Conservation (phyloP, 164 flowering plant species). For the Chloranthus sessilifolius region DNA sequence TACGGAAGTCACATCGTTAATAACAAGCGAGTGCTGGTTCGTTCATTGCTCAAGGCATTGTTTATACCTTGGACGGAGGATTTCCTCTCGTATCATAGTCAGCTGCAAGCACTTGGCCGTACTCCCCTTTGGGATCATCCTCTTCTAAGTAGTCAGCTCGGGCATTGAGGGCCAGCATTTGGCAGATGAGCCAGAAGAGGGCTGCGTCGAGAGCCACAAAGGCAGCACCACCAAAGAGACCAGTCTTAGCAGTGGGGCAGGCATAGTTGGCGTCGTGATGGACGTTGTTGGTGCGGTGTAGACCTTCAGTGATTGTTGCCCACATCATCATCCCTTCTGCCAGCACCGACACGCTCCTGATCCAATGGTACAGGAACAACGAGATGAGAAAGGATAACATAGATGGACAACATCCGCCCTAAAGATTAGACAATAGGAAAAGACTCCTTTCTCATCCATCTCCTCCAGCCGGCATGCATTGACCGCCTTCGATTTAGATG, state of each 20-base stretch:
- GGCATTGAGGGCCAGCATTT: constrained; percentile 36
- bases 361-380: too few species aligned
- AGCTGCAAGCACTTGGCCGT: constrained; percentile 29
- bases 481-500: too few species aligned
- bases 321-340: constrained; percentile 61
- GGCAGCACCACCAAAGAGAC: constrained; percentile 48
- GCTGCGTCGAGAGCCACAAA: constrained; percentile 36
- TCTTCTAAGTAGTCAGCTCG: constrained; percentile 32
- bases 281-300: constrained; percentile 38
- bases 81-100: too few species aligned
- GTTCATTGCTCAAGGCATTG: too few species aligned
- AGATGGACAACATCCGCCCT: too few species aligned
- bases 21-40: too few species aligned
- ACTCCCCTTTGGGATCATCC: constrained; percentile 34
- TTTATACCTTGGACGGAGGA: too few species aligned
- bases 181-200: constrained; percentile 45
- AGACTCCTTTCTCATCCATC: too few species aligned
- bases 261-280: constrained; percentile 17
- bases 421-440: too few species aligned
- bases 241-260: constrained; percentile 46
- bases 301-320: constrained; percentile 71
- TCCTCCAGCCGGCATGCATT: too few species aligned
- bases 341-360: constrained; percentile 49
- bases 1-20: too few species aligned
- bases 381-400: too few species aligned